Base-by-base conservation (phyloP, 177 flowering plant genomes). In the Vitis hybrid region DNA sequence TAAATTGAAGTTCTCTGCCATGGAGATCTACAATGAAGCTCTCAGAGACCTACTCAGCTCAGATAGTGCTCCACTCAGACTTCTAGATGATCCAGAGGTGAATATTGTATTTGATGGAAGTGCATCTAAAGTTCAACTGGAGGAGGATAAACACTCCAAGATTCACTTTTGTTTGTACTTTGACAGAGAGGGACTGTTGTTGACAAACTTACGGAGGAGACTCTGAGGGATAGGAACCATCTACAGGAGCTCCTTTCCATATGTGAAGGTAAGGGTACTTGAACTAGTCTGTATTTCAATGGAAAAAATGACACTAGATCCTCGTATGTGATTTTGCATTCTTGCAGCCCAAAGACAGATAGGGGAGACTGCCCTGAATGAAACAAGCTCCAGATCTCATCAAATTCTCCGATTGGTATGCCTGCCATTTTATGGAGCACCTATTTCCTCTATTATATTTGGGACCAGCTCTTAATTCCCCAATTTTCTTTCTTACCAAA, bases 21-120 rank as follows among this genome's bases (percentile, higher is more conserved):
- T 92, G 82, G 99, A 96, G 84, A 96, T 93, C 65, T 96, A 93
- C 60, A 96, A 96, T 79, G 99, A 96, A 84, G 85, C 84, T 60
- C 95, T 96, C 1, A 88, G 86, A 71, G 99, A 96, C 79, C 97
- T 96, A 60, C 86, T 93, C 17, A 80, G 86, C 73, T n/a, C 74
- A 46, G 98, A 93, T 21, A 40, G 73, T 72, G 72, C 82, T 72
- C 95, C 91, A 21, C 91, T 92, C 6, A 80, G 99, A 78, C 87
- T 93, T 65, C 87, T 92, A 1, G 99, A 96, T 83, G 98, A 96
- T 78, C 99, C 98, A 55, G 99, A 96, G 95, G 99, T 96, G 59
- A 73, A 59, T 69, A 52, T 67, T 27, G 6, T 8, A 1, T 27
- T 27, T 52, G 11, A 49, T 70, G 60, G 18, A 52, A 6, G 11